Evolutionary conservation across 352 stramenopile genomes (phyloP).

Genomic region (Aphanomyces astaci): DNA sequence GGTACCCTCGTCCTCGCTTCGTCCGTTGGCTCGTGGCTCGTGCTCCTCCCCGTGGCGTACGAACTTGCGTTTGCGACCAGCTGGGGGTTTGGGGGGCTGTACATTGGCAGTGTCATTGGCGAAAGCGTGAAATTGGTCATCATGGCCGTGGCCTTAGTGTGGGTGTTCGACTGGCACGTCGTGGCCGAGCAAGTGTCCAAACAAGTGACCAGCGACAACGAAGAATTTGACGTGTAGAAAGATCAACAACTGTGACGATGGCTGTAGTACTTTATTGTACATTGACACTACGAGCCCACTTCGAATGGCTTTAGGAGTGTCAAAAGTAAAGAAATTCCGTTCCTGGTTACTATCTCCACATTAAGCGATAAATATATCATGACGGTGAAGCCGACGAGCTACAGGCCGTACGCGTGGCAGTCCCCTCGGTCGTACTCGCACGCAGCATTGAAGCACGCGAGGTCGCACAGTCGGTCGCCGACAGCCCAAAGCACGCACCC

Average conservation of each 20-base stretch:
- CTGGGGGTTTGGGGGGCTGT: conserved; percentile 51
- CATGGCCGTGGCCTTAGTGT: conserved; percentile 43
- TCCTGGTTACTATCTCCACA: no score
- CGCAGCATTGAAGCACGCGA: not conserved
- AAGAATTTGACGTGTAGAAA: conserved; percentile 1
- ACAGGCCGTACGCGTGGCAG: not conserved
- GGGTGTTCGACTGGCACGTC: conserved; percentile 51
- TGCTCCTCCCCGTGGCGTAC: conserved; percentile 60
- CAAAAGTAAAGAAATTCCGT: no score
- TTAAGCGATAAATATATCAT: not conserved
- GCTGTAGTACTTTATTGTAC: no score
- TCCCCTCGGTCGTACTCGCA: not conserved
- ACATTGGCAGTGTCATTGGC: conserved; percentile 58
- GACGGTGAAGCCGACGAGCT: no score
- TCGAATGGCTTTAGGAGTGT: no score
- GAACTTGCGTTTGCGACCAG: conserved; percentile 39
- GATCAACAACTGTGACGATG: no score
- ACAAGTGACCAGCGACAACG: not conserved
- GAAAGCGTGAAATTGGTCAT: conserved; percentile 63
- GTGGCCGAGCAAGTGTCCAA: conserved; percentile 32
- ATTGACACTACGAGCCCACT: no score
- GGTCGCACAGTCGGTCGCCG: not conserved
- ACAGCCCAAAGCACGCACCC: not conserved
- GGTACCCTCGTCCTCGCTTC: conserved; percentile 59
- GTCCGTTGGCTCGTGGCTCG: conserved; percentile 52